Evolutionary conservation across 73 alveolate species (phyloP).

Genomic region (Paramecium pentaurelia): DNA sequence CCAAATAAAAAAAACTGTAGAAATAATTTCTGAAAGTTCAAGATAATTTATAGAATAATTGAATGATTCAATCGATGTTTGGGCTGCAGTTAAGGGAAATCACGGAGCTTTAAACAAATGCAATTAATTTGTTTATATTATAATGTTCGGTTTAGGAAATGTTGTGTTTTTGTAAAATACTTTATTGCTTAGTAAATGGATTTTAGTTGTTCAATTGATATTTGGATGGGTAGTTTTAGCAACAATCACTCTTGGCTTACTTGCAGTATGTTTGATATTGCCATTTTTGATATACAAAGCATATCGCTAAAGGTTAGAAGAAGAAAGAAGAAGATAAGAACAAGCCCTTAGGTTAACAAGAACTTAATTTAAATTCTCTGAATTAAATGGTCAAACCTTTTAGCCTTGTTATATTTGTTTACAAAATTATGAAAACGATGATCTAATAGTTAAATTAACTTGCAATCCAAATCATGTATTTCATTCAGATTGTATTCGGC

Average conservation of each 20-base stretch:
- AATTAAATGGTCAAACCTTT: neutral
- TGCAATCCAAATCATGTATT: slow-evolving; percentile 61
- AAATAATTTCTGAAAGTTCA: neutral
- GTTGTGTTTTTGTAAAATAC: neutral
- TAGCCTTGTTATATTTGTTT: slow-evolving; percentile 28
- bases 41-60: neutral
- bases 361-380: neutral
- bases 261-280: neutral
- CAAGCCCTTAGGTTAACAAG: neutral
- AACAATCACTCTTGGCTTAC: neutral
- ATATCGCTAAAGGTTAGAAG: neutral
- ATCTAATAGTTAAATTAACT: neutral
- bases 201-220: neutral
- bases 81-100: neutral
- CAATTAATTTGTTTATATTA: neutral
- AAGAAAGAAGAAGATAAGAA: neutral
- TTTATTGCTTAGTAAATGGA: neutral
- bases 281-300: neutral
- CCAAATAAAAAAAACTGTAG: neutral
- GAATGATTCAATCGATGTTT: neutral
- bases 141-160: slow-evolving; percentile 9
- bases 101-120: neutral
- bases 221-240: neutral
- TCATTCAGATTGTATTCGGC: slow-evolving; percentile 65
- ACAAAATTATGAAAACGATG: neutral